Base-by-base conservation (phyloP, 1,284 basidiomycete species). In the Ceratobasidium sp. region DNA sequence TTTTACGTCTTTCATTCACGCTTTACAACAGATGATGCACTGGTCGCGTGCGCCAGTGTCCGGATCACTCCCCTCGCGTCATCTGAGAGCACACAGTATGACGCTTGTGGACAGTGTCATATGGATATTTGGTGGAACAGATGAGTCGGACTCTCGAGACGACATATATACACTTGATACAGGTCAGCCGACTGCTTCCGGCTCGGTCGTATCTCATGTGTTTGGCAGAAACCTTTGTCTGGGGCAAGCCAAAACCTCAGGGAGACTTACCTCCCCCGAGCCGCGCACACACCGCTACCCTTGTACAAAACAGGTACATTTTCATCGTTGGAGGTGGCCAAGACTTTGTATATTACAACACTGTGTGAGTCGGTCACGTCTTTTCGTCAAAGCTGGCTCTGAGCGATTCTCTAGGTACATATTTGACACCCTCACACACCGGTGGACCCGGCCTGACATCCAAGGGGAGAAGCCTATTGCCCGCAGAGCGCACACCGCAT, bases 71-170 rank as follows among this genome's bases (percentile, higher is more conserved):
- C 94, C 94, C 1, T 86, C 85, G 77, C 89, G 90, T 77, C 88
- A 88, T 11, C 88, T 96, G 83, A 88, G 94, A 2, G 93, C 94
- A 1, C 95, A 96, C 80, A 94, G 88, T 8, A 90, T 92, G 59
- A 96, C 92, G 0, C 84, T 97, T 46, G 90, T 95, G 27, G 94
- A 95, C 75, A 88, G 90, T 72, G 79, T 88, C 29, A 91, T 92
- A 0, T 98, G 94, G 93, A 80, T 97, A 39, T 92, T 97, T 79
- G 95, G 95, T 6, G 95, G 95, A 0, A 94, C 93, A 77, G 94
- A 96, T 77, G 91, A 92, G 76, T 89, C 87, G 78, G 89, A 88
- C 9, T 91, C 89, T 76, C 91, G 88, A 83, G 87, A 87, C 76
- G 93, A 95, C 68, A 86, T 96, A 0, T 94, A 92, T 79, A 93